Conservation (phyloP, 345 rosid species). For the Cardamine resedifolia region DNA sequence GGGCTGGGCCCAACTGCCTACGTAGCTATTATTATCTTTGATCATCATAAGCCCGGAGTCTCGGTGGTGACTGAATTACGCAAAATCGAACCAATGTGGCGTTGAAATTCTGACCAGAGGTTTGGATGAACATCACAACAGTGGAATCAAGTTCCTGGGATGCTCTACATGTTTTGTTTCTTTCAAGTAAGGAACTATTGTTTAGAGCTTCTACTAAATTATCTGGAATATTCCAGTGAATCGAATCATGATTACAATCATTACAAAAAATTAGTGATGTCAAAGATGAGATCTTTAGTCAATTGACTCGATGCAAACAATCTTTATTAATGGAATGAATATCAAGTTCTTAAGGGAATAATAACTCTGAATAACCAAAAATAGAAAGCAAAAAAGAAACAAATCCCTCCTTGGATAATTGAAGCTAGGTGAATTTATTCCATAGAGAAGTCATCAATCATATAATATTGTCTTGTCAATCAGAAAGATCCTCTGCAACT, state of each 20-base stretch:
- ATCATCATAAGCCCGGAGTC: no score
- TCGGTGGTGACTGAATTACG: not conserved
- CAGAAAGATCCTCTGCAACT: not conserved
- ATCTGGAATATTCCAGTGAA: not conserved
- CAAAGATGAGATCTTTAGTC: not conserved
- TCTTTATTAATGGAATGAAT: not conserved
- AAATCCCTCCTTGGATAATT: not conserved
- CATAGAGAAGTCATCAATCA: not conserved
- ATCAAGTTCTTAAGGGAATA: not conserved
- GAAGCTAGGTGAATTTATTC: not conserved
- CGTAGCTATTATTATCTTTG: not conserved
- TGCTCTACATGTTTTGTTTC: not conserved
- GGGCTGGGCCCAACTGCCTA: conserved; percentile 11
- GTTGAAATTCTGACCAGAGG: not conserved
- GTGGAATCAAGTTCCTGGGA: not conserved
- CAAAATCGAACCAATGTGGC: not conserved
- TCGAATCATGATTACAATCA: not conserved
- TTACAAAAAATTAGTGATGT: not conserved
- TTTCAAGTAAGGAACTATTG: not conserved
- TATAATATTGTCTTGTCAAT: not conserved
- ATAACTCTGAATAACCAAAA: no score
- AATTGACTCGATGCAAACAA: not conserved
- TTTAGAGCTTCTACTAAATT: no score
- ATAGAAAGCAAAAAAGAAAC: no score
- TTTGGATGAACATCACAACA: no score